Base-by-base conservation (phyloP, 129 eudicot genomes). In the Calendula officinalis region DNA sequence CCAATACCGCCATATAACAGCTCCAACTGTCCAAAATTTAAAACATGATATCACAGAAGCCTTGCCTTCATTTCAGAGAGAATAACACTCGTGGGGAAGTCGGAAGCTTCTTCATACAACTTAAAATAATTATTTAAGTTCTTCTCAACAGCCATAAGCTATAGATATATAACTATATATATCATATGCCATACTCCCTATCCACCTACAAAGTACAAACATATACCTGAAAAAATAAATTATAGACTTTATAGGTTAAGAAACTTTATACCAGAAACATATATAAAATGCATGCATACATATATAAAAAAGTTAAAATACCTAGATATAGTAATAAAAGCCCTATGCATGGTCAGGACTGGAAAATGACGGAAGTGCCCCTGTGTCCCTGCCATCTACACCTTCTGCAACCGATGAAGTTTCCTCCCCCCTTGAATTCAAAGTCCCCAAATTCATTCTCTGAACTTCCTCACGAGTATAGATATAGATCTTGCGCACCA, bases 401-500 rank as follows among this genome's bases (percentile, higher is more conserved):
- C 91, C 95, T 68, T 80, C 94, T 7, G 80, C 88, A 30, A 81
- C 75, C 16, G 79, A 78, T 36, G 78, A 75, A 72, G 54, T 77
- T 13, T 80, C 96, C 53, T 91, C 98, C 0, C 88, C 91, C 76
- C 79, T 72, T 13, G 82, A 71, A 64, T 80, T 78, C 32, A 84
- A 46, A 30, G 84, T 55, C 49, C 90, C 83, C 3, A 90, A 86
- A 50, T 75, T 82, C 98, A 87, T 87, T 34, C 82, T 68, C 57
- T 82, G 94, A 17, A 87, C 90, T 71, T 91, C 96, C 66, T 91
- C 98, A 74, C 82, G 82, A 1, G 98, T 91, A 63, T 84, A 89
- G 50, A 87, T 91, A 64, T 44, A 80, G 41, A 91, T 84, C 74
- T 91, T 91, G 17, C 88, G 88, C 6, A 87, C 98, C 96, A 91